Evolutionary conservation across 2,329 filamentous ascomycete genomes (phyloP).

Genomic region (Mycosphaerella sp.): DNA sequence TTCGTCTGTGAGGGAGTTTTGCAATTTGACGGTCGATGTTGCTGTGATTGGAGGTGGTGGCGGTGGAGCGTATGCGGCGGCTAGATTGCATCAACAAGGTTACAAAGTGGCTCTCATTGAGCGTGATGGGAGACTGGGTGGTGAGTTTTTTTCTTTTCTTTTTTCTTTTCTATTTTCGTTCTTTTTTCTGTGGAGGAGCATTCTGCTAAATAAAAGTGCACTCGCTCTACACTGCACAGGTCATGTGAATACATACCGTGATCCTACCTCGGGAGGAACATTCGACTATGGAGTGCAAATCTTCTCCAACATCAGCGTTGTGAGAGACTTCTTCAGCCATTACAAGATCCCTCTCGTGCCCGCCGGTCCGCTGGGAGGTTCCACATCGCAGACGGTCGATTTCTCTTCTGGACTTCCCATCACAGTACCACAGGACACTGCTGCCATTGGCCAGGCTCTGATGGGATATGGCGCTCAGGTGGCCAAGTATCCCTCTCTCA

Average conservation of each 20-base stretch:
- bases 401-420: background rate
- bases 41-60: constrained; percentile 41
- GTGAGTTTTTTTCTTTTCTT: background rate
- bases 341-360: constrained; percentile 37
- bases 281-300: constrained; percentile 38
- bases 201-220: background rate
- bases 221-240: constrained; percentile 25
- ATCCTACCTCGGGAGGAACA: constrained; percentile 31
- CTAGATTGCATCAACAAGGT: constrained; percentile 35
- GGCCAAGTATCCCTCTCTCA: constrained; percentile 27
- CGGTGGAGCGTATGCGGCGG: constrained; percentile 38
- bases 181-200: background rate
- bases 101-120: constrained; percentile 40
- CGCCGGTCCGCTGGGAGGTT: constrained; percentile 15
- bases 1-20: too few relatives aligned
- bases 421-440: background rate
- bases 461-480: constrained; percentile 28
- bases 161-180: too few relatives aligned
- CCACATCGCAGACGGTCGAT: background rate
- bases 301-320: constrained; percentile 39
- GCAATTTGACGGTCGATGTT: constrained; percentile 25
- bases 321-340: constrained; percentile 41
- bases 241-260: constrained; percentile 45
- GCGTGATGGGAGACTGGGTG: constrained; percentile 36
- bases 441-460: background rate